Base-by-base conservation (phyloP, 805 yeast genomes). In the Teunomyces tritomae region DNA sequence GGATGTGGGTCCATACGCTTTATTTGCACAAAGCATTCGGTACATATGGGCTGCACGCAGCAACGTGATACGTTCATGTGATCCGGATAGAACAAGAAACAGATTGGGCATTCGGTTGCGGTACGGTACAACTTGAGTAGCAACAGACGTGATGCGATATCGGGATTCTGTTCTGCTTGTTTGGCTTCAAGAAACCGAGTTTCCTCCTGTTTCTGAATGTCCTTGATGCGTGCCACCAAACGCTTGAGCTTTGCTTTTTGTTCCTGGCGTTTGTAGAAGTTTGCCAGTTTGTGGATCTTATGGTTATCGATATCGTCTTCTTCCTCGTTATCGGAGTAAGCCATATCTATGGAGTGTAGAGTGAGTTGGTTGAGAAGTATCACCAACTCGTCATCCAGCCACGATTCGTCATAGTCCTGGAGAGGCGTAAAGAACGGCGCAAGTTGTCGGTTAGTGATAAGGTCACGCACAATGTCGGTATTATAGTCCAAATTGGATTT, bases 1-100 rank as follows among this genome's bases (percentile, higher is more conserved):
- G 90, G 89, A 67, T 92, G 98, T 0, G 99, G 98, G 8, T 89
- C 96, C 29, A 83, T 70, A 45, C 99, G 78, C 64, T 88, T 89
- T 63, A 92, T 90, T 65, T 92, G 97, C 8, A 92, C 97, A 77
- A 92, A 94, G 63, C 99, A 92, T 67, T 92, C 98, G 1, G 96
- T 79, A 68, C 99, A 94, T 16, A 92, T 90, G 1, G 96, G 91
- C 64, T 92, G 98, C 43, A 80, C 79, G 64, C 99, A 92, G 65
- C 99, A 92, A 39, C 96, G 76, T 7, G 96, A 85, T 45, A 78
- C 65, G 68, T 94, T 94, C 51, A 91, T 66, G 57, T 82, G 79
- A 26, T 79, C 75, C 1, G 98, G 97, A 65, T 85, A 90, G 61
- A 78, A 88, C 8, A 94, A 74, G 63, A 92, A 92, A 62, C 99